These are phyloP conservation scores for Hippophae gyantsensis DNA, from an alignment of 306 rosid genomes.

Conservation along the genomic window DNA sequence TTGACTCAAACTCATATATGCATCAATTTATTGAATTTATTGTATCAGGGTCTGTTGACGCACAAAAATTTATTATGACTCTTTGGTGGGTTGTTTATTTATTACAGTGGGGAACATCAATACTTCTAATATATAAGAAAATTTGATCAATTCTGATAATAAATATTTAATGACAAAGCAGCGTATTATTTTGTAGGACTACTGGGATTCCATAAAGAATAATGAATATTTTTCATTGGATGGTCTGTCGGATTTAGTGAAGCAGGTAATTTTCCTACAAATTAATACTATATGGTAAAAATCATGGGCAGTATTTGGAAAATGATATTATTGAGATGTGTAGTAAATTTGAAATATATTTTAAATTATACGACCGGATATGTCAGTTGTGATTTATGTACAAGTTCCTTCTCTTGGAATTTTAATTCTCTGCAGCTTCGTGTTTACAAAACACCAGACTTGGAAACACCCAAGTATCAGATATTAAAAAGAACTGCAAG, in stretches of 20 bases:
- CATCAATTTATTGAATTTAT: too few relatives aligned
- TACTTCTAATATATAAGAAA: too few relatives aligned
- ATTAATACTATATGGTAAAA: not conserved
- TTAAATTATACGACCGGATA: too few relatives aligned
- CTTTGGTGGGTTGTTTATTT: too few relatives aligned
- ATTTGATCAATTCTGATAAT: not conserved
- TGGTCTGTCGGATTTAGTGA: constrained; percentile 67
- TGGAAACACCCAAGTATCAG: constrained; percentile 78
- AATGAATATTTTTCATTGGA: constrained; percentile 78
- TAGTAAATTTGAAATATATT: not conserved
- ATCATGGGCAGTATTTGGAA: too few relatives aligned
- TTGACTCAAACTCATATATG: too few relatives aligned
- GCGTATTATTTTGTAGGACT: constrained; percentile 43
- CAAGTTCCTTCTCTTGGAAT: not conserved
- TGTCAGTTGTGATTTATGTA: too few relatives aligned
- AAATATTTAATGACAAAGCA: constrained; percentile 1
- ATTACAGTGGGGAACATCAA: too few relatives aligned
- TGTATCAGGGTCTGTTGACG: too few relatives aligned
- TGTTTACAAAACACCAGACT: constrained; percentile 73
- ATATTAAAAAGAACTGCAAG: constrained; percentile 55
- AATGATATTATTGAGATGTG: too few relatives aligned
- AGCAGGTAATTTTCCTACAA: constrained; percentile 46
- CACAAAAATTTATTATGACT: too few relatives aligned
- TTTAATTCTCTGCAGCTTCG: constrained; percentile 47
- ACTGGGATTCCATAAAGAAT: constrained; percentile 72